Base-by-base conservation (phyloP, 2,329 filamentous ascomycete genomes). In the Geosmithia morbida region DNA sequence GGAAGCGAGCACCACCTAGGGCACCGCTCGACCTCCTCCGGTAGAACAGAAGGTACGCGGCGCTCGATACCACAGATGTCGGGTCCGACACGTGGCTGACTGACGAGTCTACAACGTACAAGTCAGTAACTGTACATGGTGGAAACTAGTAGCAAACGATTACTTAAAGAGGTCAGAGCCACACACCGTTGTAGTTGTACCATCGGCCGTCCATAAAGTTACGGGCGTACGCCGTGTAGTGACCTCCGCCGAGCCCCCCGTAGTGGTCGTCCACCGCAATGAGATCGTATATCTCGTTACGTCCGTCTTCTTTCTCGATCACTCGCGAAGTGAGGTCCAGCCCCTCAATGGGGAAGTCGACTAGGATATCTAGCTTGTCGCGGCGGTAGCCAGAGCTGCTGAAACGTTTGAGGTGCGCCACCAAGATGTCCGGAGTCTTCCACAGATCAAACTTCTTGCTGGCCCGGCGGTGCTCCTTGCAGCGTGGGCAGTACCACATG, bases 371-470 rank as follows among this genome's bases (percentile, higher is more conserved):
- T 44, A 98, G 74, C 70, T 98, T 98, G 63, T 96, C 88, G 48
- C 89, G 74, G 54, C 89, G 83, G 51, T 74, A 83, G 16, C 86
- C 81, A 54, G 81, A 84, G 20, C 85, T 88, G 60, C 87, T 94
- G 62, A 98, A 98, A 7, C 92, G 81, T 71, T 98, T 98, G 45
- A 98, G 73, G 60, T 98, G 92, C 51, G 96, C 84, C 42, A 97
- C 84, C 16, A 98, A 75, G 51, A 97, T 94, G 61, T 98, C 92
- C 1, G 92, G 92, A 2, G 86, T 83, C 59, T 90, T 96, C 92
- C 92, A 98, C 17, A 98, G 77, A 59, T 97, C 89, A 47, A 98
- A 87, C 58, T 92, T 96, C 70, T 98, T 98, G 66, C 83, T 89
- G 18, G 92, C 92, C 50, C 87, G 82, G 16, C 87, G 81, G 57